A percentile compares a stretch with the other conserved stretches of the same genome.
Conservation (phyloP, 257 asterid genomes). For the Solanum arcanum region DNA sequence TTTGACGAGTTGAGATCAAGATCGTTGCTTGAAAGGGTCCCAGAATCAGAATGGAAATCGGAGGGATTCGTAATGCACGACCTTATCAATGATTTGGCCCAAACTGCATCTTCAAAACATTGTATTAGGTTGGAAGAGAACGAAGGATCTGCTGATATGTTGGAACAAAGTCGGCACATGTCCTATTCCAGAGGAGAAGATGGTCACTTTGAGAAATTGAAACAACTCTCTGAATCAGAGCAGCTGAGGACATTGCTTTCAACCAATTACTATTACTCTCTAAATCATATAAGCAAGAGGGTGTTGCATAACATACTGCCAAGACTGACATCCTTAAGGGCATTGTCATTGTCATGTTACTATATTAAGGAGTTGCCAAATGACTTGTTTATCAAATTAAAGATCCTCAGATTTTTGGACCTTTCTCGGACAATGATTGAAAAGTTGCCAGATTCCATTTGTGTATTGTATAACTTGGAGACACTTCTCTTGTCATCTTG, state of each 20-base stretch:
- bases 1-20: not conserved
- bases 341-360: not conserved
- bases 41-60: accelerated
- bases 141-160: not conserved
- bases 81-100: slow-evolving; percentile 2
- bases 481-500: not conserved
- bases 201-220: not conserved
- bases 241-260: not conserved
- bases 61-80: not conserved
- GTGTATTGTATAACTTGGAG: not conserved
- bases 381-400: not conserved
- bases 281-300: not conserved
- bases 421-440: not conserved
- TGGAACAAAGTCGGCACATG: not conserved
- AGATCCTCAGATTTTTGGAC: not conserved
- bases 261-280: accelerated
- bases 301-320: not conserved
- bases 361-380: not conserved
- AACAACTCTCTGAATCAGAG: not conserved
- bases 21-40: not conserved
- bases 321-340: not conserved
- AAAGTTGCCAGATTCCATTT: not conserved
- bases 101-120: not conserved
- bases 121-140: not conserved
- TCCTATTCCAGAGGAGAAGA: not conserved